Conservation (phyloP, 345 rosid genomes). For the Cardamine occulta region DNA sequence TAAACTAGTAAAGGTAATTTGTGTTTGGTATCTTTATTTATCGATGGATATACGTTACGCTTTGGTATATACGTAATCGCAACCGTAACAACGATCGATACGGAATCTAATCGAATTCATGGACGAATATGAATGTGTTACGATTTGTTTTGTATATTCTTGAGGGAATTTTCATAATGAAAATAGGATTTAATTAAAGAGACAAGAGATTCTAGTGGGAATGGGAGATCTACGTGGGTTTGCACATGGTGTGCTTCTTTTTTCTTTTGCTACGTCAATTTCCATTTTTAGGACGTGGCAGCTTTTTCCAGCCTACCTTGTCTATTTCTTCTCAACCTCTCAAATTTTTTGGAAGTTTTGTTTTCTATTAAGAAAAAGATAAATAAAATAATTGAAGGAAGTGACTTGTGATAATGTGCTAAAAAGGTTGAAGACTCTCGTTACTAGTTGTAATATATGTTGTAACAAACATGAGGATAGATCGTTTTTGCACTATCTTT, state of each 20-base stretch:
- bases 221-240: conserved; percentile 23
- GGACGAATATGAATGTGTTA: conserved; percentile 5
- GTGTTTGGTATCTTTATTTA: conserved; percentile 32
- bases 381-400: not conserved
- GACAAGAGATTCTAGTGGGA: conserved; percentile 27
- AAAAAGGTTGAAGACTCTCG: not conserved
- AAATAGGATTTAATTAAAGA: not conserved
- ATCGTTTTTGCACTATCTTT: not conserved
- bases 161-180: not conserved
- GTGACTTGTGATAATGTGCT: not conserved
- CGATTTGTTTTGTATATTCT: conserved; percentile 20
- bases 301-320: conserved; percentile 40
- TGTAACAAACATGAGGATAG: not conserved
- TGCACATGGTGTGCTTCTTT: conserved; percentile 37
- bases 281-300: conserved; percentile 39
- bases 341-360: not conserved
- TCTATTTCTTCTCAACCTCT: conserved; percentile 35
- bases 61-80: conserved; percentile 28
- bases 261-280: conserved; percentile 35
- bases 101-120: conserved; percentile 22
- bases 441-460: not conserved
- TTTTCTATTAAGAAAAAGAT: not conserved
- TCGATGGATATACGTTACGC: conserved; percentile 25
- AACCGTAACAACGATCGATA: conserved; percentile 18
- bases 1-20: not conserved